Base-by-base conservation (phyloP, 129 eudicot genomes). In the Escallonia rubra region DNA sequence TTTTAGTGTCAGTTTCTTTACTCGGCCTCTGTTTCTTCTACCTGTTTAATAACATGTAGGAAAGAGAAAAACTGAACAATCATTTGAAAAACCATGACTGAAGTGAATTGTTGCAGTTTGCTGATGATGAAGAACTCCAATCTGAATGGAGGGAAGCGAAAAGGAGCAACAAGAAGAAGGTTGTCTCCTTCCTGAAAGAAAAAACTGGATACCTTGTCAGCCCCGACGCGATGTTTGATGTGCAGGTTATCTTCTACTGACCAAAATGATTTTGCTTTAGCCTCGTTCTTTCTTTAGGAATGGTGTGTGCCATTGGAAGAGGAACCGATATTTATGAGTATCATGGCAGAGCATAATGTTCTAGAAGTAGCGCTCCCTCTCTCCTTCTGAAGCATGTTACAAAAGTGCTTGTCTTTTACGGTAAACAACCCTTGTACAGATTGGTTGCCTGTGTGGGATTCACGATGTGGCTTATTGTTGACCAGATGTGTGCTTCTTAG, bases 221-320 rank as follows among this genome's bases (percentile, higher is more conserved):
- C 73, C 94, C 96, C 4, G 89, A 88, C 63, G 96, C 97, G 55
- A 88, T 91, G 96, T 88, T 91, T 75, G 97, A 91, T 76, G 88
- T 91, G 60, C 97, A 90, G 97, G 97, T 90, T 9, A 14, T 57
- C 51, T 41, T 53, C 70, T 56, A 34, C 34, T 64, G 8, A 16
- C 16, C 14, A 39, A n/a, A 7, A 23, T 23, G 34, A 23, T 23
- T 23, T 23, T 23, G 34, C 34, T 23, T 23, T 23, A 23, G 34
- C 34, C 34, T 23, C 34, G 34, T 23, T 23, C 34, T 23, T 23
- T 23, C 34, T n/a, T n/a, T n/a, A n/a, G n/a, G n/a, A n/a, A n/a
- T n/a, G n/a, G 34, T 23, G 34, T 23, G 34, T 23, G 34, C 34
- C 34, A 23, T 23, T 23, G 34, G 34, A 23, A 23, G 34, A 23